These are phyloP conservation scores for Trapa bicornis DNA, from an alignment of 345 rosid genomes.

Conservation along the genomic window DNA sequence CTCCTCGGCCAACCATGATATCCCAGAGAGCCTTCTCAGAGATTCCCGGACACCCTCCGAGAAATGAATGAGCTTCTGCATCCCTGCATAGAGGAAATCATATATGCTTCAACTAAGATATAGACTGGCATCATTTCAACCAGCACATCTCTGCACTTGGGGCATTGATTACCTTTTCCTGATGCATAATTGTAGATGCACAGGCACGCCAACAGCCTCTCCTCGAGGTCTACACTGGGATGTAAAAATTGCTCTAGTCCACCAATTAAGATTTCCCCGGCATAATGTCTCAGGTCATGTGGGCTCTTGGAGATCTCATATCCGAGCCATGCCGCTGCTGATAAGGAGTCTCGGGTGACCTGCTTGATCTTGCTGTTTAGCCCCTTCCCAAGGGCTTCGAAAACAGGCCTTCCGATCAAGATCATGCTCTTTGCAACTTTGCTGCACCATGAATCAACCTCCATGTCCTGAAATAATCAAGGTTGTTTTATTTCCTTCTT, in stretches of 20 bases:
- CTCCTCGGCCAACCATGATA: conserved; percentile 96
- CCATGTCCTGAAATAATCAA: conserved; percentile 42
- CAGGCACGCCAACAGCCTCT: conserved; percentile 66
- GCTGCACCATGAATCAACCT: conserved; percentile 56
- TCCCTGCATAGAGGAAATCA: conserved; percentile 28
- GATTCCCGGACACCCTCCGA: conserved; percentile 87
- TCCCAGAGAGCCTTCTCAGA: conserved; percentile 65
- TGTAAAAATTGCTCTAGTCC: conserved; percentile 61
- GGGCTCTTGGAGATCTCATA: conserved; percentile 56
- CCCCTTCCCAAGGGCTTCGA: conserved; percentile 42
- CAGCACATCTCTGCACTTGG: not conserved
- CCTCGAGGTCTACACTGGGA: conserved; percentile 79
- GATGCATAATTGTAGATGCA: conserved; percentile 87
- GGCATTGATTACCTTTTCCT: conserved; percentile 49
- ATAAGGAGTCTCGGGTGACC: conserved; percentile 50
- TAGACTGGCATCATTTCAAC: not conserved
- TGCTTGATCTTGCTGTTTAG: conserved; percentile 49
- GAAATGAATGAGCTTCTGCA: conserved; percentile 63
- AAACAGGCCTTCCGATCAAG: conserved; percentile 39
- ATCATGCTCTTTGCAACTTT: conserved; percentile 49
- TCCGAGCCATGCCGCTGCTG: conserved; percentile 63
- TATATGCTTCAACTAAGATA: not conserved
- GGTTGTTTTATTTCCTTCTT: not conserved
- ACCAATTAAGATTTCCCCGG: conserved; percentile 53
- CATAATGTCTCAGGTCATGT: conserved; percentile 35